These are phyloP conservation scores for Eimeria necatrix DNA, from an alignment of 169 alveolate genomes.

Conservation along the genomic window DNA sequence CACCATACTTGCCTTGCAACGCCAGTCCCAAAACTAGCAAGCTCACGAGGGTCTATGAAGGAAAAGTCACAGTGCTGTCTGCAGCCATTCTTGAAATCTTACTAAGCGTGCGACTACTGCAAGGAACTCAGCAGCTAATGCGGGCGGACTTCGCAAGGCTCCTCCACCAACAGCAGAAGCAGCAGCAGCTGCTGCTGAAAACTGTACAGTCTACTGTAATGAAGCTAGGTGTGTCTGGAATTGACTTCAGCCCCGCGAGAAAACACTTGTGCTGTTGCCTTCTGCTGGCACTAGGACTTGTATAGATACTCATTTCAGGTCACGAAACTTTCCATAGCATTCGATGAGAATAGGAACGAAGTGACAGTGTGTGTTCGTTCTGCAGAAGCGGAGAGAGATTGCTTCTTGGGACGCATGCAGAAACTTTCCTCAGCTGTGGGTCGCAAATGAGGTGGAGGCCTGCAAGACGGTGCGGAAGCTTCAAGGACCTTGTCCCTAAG, in stretches of 20 bases:
- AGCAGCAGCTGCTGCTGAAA: conserved; percentile 19
- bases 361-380: background rate
- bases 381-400: conserved; percentile 66
- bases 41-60: background rate
- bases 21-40: background rate
- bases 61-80: background rate
- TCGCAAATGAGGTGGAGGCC: conserved; percentile 24
- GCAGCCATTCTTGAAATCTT: conserved; percentile 15
- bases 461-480: too few relatives aligned
- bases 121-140: conserved; percentile 42
- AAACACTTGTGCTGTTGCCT: too few relatives aligned
- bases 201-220: conserved; percentile 41
- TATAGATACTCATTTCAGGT: too few relatives aligned
- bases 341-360: background rate
- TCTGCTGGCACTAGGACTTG: too few relatives aligned
- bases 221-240: conserved; percentile 12
- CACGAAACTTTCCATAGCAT: too few relatives aligned
- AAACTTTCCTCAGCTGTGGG: conserved; percentile 8
- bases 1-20: background rate
- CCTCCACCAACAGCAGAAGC: conserved; percentile 44
- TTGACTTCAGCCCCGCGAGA: too few relatives aligned
- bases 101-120: conserved; percentile 39
- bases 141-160: conserved; percentile 59
- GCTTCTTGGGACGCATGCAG: conserved; percentile 54
- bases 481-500: too few relatives aligned